Evolutionary conservation across 116 monocot species (phyloP), one percentile per base, ranked within the genome.

Genomic region (Posidonia oceanica): DNA sequence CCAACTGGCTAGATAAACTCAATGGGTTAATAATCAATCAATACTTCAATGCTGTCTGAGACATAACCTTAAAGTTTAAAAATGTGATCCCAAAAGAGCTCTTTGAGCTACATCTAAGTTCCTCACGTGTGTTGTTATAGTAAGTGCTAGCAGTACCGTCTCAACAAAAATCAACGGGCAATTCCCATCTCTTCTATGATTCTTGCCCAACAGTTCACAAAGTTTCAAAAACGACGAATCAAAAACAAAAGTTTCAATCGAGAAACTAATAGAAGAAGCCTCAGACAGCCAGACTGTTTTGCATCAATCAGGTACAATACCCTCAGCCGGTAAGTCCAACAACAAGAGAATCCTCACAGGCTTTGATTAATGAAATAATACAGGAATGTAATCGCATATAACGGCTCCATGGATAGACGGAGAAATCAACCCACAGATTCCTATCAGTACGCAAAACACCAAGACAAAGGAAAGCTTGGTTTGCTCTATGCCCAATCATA

Each of bases 241-340:
- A 54, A 3, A 2, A 54, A 54, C 10, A 13, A 13, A 3, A 54
- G 15, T 54, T 54, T 54, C 54, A 54, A 54, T 54, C 15, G 2
- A 13, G 1, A 59, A 59, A 59, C 18, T 0, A 59, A 59, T 59
- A 59, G 20, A 7, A 59, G 59, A 21, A 59, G 59, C 59, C 59
- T 59, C 59, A 59, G 59, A 59, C 59, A 59, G 4, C 59, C 59
- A 59, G 18, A 59, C 2, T 16, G 59, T n/a, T 59, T n/a, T 59
- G 54, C 59, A 59, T 59, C 59, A 59, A 54, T 13, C 54, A 17
- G 59, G 59, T 59, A 21, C 59, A 59, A 21, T n/a, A 7, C 59
- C 59, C 59, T 59, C 59, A 59, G 59, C 15, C 59, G 59, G 59
- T 59, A 59, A 59, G 5, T 59, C 59, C 59, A 59, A 59, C 20